Percentiles rank a stretch among this genome's conserved stretches.
Conservation (phyloP, 345 rosid species). For the Capsella bursapastoris region DNA sequence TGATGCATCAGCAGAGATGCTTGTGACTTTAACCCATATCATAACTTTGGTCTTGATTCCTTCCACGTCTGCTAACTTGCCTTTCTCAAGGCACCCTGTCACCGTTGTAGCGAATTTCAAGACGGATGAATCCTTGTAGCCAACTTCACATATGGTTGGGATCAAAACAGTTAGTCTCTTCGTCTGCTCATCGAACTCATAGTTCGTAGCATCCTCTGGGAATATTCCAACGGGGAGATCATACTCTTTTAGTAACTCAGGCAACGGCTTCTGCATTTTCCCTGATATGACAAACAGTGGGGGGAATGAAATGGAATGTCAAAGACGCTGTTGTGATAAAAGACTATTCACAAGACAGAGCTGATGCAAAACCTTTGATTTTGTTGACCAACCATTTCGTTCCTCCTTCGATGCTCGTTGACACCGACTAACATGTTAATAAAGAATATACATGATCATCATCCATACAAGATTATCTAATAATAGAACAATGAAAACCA, state of each 20-base stretch:
- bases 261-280: conserved; percentile 92
- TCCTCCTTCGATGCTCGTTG: conserved; percentile 86
- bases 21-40: conserved; percentile 87
- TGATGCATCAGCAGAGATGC: conserved; percentile 66
- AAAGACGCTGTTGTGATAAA: too few relatives aligned
- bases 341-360: too few relatives aligned
- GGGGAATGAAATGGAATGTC: background rate
- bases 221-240: conserved; percentile 83
- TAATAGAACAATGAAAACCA: background rate
- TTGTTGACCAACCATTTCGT: conserved; percentile 94
- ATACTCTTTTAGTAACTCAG: conserved; percentile 82
- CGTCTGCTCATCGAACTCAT: conserved; percentile 86
- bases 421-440: conserved; percentile 59
- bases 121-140: conserved; percentile 88
- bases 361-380: conserved; percentile 59
- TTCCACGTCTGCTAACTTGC: conserved; percentile 76
- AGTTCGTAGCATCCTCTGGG: conserved; percentile 94
- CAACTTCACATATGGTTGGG: conserved; percentile 90
- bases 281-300: conserved; percentile 46
- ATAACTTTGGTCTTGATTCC: conserved; percentile 91
- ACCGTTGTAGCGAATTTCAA: conserved; percentile 70
- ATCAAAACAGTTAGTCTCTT: conserved; percentile 75
- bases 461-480: background rate
- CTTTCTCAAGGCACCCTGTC: conserved; percentile 75
- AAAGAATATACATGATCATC: background rate